phyloP scores from a whole-genome alignment of 169 alveolate genomes.

The Eimeria sp. region DNA sequence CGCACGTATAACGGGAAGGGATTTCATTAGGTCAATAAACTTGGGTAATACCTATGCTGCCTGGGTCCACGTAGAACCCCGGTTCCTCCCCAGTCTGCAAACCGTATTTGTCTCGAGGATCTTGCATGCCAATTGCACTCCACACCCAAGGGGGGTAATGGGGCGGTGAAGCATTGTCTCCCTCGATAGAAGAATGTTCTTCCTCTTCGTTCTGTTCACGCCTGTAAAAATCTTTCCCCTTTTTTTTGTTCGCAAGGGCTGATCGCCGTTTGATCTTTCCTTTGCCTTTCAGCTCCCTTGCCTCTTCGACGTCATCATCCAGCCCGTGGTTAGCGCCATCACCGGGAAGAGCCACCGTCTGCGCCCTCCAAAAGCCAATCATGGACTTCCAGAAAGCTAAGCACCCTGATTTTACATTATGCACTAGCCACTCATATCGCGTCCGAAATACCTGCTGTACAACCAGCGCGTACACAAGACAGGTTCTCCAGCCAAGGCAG shows the following conservation, averaged over 20 bases:
- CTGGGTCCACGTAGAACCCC: conserved; percentile 45
- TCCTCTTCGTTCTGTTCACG: not conserved
- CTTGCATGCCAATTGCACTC: conserved; percentile 55
- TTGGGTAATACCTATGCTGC: conserved; percentile 20
- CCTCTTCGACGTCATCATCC: conserved; percentile 42
- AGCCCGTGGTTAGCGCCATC: not conserved
- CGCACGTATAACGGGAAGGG: not conserved
- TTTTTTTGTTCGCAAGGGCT: not conserved
- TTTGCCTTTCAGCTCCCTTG: not conserved
- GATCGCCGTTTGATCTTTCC: not conserved
- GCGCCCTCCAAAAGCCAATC: conserved; percentile 5
- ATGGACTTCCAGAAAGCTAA: not conserved
- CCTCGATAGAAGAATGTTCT: not conserved
- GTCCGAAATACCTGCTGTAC: conserved; percentile 39
- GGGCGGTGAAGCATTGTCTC: not conserved
- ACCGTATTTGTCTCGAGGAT: conserved; percentile 22
- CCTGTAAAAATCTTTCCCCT: not conserved
- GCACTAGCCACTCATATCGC: conserved; percentile 35
- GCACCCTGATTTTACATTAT: not conserved
- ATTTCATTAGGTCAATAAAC: not conserved
- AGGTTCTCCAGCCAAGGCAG: not conserved
- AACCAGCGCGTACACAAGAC: not conserved
- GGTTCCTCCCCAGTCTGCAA: not conserved
- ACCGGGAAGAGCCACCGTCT: not conserved
- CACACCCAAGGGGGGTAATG: conserved; percentile 70